These are phyloP conservation scores for Pseudogymnoascus sp. DNA, from an alignment of 2,329 filamentous ascomycete genomes.

Conservation along the genomic window DNA sequence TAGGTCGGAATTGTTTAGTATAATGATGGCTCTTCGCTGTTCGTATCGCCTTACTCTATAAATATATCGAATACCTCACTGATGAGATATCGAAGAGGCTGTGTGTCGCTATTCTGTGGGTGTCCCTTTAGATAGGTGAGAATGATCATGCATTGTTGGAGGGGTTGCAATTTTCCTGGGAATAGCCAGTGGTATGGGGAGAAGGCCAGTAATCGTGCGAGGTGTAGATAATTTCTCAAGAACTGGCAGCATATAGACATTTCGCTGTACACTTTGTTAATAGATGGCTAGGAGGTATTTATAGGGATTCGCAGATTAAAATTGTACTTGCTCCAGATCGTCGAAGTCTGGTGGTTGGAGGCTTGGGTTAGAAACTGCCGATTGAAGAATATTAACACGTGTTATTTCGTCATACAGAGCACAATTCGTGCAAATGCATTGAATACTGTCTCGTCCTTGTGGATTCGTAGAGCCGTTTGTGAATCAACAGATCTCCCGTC, in stretches of 20 bases:
- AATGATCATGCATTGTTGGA: neutral
- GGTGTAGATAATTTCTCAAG: neutral
- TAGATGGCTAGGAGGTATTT: neutral
- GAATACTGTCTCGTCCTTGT: neutral
- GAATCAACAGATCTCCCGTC: neutral
- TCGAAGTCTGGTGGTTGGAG: neutral
- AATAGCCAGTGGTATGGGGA: neutral
- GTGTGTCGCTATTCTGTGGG: neutral
- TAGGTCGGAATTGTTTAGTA: neutral
- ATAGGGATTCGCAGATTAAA: neutral
- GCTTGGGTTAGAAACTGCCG: neutral
- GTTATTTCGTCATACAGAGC: neutral
- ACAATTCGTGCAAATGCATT: neutral
- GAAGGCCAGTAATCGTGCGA: neutral
- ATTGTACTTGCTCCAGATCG: neutral
- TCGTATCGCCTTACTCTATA: neutral
- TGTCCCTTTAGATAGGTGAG: neutral
- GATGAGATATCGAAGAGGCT: neutral
- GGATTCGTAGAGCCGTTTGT: neutral
- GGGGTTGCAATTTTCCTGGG: neutral
- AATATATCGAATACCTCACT: neutral
- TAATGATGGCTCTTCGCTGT: neutral
- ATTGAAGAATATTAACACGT: neutral
- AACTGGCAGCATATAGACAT: neutral
- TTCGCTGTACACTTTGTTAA: neutral